Conservation (phyloP, 2,329 filamentous ascomycete species). For the Trichoderma citrinoviride region DNA sequence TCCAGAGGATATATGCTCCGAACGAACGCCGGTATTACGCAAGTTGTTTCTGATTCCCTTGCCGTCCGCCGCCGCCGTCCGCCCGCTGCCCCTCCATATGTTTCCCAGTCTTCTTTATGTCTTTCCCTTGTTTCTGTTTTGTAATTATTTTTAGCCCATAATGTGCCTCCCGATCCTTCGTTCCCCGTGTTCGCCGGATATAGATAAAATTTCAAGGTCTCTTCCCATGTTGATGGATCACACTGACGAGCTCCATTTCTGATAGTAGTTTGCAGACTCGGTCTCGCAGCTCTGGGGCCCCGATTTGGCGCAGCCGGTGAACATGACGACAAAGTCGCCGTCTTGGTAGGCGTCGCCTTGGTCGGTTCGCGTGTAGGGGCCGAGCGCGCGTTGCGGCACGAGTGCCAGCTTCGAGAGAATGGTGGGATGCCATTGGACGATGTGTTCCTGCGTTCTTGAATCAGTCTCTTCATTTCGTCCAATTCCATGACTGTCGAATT, state of each 20-base stretch:
- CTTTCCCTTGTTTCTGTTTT: not conserved
- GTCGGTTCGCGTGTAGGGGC: conserved; percentile 64
- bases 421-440: conserved; percentile 95
- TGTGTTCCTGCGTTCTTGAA: conserved; percentile 62
- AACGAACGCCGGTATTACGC: conserved; percentile 24
- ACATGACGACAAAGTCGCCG: conserved; percentile 80
- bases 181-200: not conserved
- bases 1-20: conserved; percentile 22
- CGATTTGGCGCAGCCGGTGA: conserved; percentile 66
- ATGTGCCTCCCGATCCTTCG: not conserved
- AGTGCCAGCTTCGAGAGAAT: conserved; percentile 86
- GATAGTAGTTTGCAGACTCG: conserved; percentile 58
- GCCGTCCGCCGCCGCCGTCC: conserved; percentile 6
- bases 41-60: not conserved
- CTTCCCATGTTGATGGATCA: conserved; percentile 12
- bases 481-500: not conserved
- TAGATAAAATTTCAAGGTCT: not conserved
- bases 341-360: conserved; percentile 69
- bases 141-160: not conserved
- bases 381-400: conserved; percentile 80
- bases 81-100: conserved; percentile 1
- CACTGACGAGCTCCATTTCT: conserved; percentile 47
- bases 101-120: conserved; percentile 7
- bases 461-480: conserved; percentile 29
- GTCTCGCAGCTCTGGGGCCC: conserved; percentile 64